Percentiles rank a stretch among this genome's conserved stretches.
These are phyloP conservation scores for Teunomyces gatunensis DNA, from an alignment of 805 yeast genomes.

Conservation along the genomic window DNA sequence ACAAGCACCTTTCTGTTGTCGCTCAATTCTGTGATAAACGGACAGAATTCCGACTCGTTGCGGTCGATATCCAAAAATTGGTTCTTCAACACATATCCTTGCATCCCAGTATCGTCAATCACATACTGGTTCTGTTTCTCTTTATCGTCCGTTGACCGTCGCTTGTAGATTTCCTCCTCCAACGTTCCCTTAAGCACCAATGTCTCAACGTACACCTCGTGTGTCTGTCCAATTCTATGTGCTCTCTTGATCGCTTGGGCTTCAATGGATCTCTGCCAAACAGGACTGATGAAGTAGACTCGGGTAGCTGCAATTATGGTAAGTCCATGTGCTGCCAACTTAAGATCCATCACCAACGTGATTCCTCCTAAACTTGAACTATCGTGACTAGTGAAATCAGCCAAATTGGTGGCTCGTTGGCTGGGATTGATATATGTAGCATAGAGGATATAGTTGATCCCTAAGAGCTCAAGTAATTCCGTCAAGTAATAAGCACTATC, in stretches of 20 bases:
- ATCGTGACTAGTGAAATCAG: constrained; percentile 45
- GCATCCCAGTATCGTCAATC: constrained; percentile 60
- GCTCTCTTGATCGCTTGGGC: constrained; percentile 79
- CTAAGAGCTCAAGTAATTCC: constrained; percentile 60
- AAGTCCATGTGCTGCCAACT: constrained; percentile 66
- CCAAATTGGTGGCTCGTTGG: constrained; percentile 52
- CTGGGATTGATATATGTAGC: constrained; percentile 54
- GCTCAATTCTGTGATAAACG: constrained; percentile 27
- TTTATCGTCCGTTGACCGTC: constrained; percentile 19
- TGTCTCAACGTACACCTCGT: constrained; percentile 68
- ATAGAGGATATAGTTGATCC: constrained; percentile 60
- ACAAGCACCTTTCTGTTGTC: not conserved
- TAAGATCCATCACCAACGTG: constrained; percentile 62
- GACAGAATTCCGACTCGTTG: constrained; percentile 34
- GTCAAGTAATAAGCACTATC: constrained; percentile 68
- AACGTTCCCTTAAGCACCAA: constrained; percentile 58
- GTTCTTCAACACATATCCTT: constrained; percentile 50
- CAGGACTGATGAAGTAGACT: constrained; percentile 69
- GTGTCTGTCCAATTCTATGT: constrained; percentile 68
- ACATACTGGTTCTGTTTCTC: constrained; percentile 32
- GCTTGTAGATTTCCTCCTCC: constrained; percentile 64
- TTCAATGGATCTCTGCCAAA: constrained; percentile 66
- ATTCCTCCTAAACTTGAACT: constrained; percentile 41
- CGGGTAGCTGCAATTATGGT: constrained; percentile 67
- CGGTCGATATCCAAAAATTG: constrained; percentile 39